Conservation (phyloP, 73 alveolate genomes). For the Paramecium sonneborni region DNA sequence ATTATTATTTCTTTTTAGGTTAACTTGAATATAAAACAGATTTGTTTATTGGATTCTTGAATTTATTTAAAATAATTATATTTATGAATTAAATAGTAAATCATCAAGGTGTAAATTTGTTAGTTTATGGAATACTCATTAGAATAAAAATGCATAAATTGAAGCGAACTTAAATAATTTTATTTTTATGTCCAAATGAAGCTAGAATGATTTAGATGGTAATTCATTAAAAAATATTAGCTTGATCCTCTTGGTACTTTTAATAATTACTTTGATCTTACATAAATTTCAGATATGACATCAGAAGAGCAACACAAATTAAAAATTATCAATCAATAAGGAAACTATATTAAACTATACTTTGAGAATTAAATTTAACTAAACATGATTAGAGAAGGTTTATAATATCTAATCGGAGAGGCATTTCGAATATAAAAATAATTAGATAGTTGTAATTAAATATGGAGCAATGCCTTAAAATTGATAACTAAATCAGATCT, state of each 20-base stretch:
- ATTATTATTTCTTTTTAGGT: neutral
- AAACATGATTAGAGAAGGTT: neutral
- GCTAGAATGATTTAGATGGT: neutral
- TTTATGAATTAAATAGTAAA: neutral
- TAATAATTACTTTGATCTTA: neutral
- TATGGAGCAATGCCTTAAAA: neutral
- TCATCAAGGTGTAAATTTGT: conserved; percentile 60
- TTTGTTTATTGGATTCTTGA: neutral
- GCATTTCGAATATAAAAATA: neutral
- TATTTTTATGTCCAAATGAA: neutral
- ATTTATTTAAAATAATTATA: neutral
- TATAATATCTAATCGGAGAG: neutral
- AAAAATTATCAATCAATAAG: neutral
- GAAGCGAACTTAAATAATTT: too few relatives aligned
- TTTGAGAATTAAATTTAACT: too few relatives aligned
- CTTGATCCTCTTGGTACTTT: neutral
- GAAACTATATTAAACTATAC: neutral
- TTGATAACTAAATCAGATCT: conserved; percentile 57
- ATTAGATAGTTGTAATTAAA: neutral
- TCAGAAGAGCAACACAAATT: neutral
- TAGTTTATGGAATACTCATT: neutral
- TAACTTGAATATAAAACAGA: neutral
- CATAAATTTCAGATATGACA: neutral
- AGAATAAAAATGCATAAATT: too few relatives aligned
- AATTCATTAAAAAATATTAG: neutral